A percentile compares a stretch with the other conserved stretches of the same genome.
Evolutionary conservation across 129 eudicot species (phyloP).

Genomic region (Cynara cardunculus): DNA sequence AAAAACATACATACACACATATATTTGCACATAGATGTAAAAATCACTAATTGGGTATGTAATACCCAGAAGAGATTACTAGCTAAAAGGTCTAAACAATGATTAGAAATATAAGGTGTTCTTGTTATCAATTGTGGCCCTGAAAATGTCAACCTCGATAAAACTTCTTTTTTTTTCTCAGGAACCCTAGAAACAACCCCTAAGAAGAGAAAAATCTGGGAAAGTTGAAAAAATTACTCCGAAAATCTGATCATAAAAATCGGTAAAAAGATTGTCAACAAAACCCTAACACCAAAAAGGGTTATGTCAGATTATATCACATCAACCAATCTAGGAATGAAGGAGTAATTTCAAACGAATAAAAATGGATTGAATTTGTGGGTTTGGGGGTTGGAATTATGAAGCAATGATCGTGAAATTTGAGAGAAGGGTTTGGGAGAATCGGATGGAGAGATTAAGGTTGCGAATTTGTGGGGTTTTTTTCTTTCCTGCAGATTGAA

Average conservation of each 20-base stretch:
- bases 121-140: conserved; percentile 12
- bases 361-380: conserved; percentile 11
- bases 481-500: conserved; percentile 13
- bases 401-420: not conserved
- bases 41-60: not conserved
- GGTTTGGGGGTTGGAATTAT: conserved; percentile 1
- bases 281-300: conserved; percentile 21
- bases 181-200: conserved; percentile 17
- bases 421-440: conserved; percentile 22
- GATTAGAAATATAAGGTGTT: not conserved
- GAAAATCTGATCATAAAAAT: conserved; percentile 17
- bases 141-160: conserved; percentile 13
- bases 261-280: conserved; percentile 27
- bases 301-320: conserved; percentile 7
- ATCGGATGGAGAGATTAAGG: conserved; percentile 21
- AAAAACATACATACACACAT: not conserved
- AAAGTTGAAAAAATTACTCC: conserved; percentile 3
- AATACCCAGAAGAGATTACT: not conserved
- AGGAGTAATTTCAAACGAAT: not conserved
- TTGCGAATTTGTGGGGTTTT: conserved; percentile 29
- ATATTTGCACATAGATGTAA: conserved; percentile 10
- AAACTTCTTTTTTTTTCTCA: not conserved
- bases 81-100: not conserved
- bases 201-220: not conserved
- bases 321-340: conserved; percentile 5